Conservation (phyloP, 352 stramenopile species). For the Phytophthora pinifolia region DNA sequence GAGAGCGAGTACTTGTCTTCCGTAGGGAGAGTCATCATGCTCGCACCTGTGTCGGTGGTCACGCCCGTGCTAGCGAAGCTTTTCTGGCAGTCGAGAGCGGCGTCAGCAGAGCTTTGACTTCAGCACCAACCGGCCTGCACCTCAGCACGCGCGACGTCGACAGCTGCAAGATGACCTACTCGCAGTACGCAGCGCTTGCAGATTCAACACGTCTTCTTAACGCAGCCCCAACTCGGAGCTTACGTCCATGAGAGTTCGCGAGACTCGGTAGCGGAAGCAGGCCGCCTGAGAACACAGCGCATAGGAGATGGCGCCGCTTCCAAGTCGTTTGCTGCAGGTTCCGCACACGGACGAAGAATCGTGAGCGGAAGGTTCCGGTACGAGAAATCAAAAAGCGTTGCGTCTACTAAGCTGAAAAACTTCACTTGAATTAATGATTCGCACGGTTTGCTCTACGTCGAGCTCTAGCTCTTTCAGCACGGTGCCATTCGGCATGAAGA, state of each 20-base stretch:
- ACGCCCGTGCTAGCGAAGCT: conserved; percentile 23
- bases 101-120: neutral
- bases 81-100: neutral
- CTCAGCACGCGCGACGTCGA: conserved; percentile 30
- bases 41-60: conserved; percentile 27
- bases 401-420: conserved; percentile 15
- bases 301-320: conserved; percentile 12
- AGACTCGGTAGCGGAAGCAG: conserved; percentile 31
- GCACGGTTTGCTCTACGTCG: conserved; percentile 17
- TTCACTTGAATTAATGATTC: conserved; percentile 22
- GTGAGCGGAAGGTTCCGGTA: neutral
- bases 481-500: conserved; percentile 6
- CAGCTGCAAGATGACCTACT: conserved; percentile 25
- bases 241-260: conserved; percentile 32
- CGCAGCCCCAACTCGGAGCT: conserved; percentile 26
- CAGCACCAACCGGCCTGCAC: conserved; percentile 17
- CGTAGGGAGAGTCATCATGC: conserved; percentile 7
- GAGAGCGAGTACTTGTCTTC: conserved; percentile 28
- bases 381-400: conserved; percentile 15
- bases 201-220: conserved; percentile 30
- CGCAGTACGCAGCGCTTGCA: conserved; percentile 34
- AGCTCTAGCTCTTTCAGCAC: conserved; percentile 18
- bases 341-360: conserved; percentile 17
- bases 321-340: conserved; percentile 27
- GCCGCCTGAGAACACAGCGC: conserved; percentile 20